Base-by-base conservation (phyloP, 495 filamentous ascomycete species). In the Terfezia boudieri region DNA sequence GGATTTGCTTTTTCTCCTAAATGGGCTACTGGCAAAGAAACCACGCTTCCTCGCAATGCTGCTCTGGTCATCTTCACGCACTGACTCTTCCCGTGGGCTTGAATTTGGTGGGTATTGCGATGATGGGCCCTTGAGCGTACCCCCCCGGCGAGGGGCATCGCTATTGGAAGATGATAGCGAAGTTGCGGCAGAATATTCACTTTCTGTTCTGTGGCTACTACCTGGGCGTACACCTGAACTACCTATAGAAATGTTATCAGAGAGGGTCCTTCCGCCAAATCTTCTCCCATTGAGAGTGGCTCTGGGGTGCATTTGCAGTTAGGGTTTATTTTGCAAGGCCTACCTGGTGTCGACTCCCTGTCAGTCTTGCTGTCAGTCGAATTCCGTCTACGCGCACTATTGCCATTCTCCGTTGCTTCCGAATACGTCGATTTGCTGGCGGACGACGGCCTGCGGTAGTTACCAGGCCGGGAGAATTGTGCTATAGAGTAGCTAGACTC, bases 271-370 rank as follows among this genome's bases (percentile, higher is more conserved):
- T 56, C 90, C 79, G 68, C 92, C 96, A 59, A 94, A 84, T 83
- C 96, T 90, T 92, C 66, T 99, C 90, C 61, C 84, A 78, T 5
- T 89, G 90, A 63, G 94, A 94, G 17, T 87, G 84, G 59, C 96
- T 93, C 64, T 95, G 87, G 37, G 88, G 88, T 50, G 62, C 59
- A 54, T 59, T 62, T 14, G 43, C 43, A 51, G 23, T 51, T 51
- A 20, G 49, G 11, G 9, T 51, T 81, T 76, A 58, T 81, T 76
- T 16, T 76, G 69, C 8, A 36, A 52, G 60, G 58, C 14, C 55
- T 60, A 46, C 41, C 41, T 46, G 41, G 46, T 52, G 60, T 37
- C 52, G 53, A 50, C 68, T 71, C 43, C 71, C 73, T 38, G 73
- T 16, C 22, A 23, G n/a, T 51, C 12, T 51, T 16, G 49, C 49